Percentiles rank a stretch among this genome's conserved stretches.
Evolutionary conservation across 805 yeast species (phyloP).

Genomic region (Cyberlindnera subsufficiens): DNA sequence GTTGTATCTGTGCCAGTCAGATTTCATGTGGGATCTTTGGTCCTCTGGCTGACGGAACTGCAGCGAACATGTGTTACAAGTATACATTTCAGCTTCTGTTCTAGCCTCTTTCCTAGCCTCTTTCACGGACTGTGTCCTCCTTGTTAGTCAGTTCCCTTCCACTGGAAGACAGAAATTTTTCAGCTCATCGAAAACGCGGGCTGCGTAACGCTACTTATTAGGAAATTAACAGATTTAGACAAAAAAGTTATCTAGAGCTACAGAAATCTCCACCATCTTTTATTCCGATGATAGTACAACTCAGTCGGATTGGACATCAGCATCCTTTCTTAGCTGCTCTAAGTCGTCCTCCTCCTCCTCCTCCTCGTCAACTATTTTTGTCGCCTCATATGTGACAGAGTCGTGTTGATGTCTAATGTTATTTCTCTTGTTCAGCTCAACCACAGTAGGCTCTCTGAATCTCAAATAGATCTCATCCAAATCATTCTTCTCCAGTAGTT

Average conservation of each 20-base stretch:
- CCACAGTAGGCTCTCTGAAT: constrained; percentile 67
- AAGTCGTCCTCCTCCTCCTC: constrained; percentile 23
- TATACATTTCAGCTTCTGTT: constrained; percentile 26
- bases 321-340: constrained; percentile 11
- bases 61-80: constrained; percentile 87
- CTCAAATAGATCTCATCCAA: constrained; percentile 56
- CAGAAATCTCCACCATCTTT: no score
- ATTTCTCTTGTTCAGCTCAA: constrained; percentile 65
- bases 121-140: neutral
- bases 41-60: constrained; percentile 68
- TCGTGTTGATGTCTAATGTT: constrained; percentile 62
- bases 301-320: neutral
- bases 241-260: no score
- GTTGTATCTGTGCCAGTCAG: constrained; percentile 98
- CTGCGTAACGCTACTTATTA: neutral
- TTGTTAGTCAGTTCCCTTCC: neutral
- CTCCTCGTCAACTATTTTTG: constrained; percentile 31
- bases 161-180: constrained; percentile 4
- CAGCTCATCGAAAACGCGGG: constrained; percentile 3
- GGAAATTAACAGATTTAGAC: no score
- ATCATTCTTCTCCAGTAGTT: constrained; percentile 49
- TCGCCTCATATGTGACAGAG: constrained; percentile 71
- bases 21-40: constrained; percentile 90
- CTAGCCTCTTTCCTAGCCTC: neutral
- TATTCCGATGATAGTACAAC: no score